Conservation (phyloP, 805 yeast genomes). For the Ogataea kodamae region DNA sequence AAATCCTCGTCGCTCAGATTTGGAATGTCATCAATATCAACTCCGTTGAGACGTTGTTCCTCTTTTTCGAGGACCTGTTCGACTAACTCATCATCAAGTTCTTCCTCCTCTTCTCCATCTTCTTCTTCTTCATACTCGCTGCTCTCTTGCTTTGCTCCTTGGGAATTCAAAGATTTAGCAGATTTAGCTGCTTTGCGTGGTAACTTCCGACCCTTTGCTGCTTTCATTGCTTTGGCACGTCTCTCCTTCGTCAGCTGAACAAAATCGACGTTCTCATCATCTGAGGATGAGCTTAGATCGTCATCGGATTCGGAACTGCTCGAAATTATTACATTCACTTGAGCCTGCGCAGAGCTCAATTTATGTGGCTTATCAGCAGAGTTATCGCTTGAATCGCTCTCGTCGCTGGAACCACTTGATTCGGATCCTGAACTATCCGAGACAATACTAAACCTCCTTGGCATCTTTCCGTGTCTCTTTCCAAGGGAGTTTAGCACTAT, state of each 20-base stretch:
- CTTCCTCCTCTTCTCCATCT: conserved; percentile 36
- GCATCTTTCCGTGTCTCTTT: conserved; percentile 6
- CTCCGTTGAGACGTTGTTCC: conserved; percentile 34
- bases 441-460: conserved; percentile 28
- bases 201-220: conserved; percentile 32
- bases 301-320: conserved; percentile 38
- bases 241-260: conserved; percentile 68
- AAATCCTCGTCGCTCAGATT: conserved; percentile 50
- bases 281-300: conserved; percentile 38
- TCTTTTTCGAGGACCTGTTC: conserved; percentile 41
- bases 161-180: no score
- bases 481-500: conserved; percentile 8
- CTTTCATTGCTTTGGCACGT: conserved; percentile 53
- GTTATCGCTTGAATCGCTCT: conserved; percentile 28
- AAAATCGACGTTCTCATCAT: conserved; percentile 68
- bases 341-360: conserved; percentile 17
- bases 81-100: conserved; percentile 38
- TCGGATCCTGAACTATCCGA: conserved; percentile 23
- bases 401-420: conserved; percentile 27
- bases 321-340: conserved; percentile 27
- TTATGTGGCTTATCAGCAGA: conserved; percentile 26
- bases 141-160: conserved; percentile 4
- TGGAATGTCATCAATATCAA: conserved; percentile 32
- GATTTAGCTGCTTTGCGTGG: conserved; percentile 20
- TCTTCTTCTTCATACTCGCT: conserved; percentile 10